Evolutionary conservation across 352 stramenopile genomes (phyloP), one percentile per base, ranked within the genome.

Genomic region (Globisporangium canariense): DNA sequence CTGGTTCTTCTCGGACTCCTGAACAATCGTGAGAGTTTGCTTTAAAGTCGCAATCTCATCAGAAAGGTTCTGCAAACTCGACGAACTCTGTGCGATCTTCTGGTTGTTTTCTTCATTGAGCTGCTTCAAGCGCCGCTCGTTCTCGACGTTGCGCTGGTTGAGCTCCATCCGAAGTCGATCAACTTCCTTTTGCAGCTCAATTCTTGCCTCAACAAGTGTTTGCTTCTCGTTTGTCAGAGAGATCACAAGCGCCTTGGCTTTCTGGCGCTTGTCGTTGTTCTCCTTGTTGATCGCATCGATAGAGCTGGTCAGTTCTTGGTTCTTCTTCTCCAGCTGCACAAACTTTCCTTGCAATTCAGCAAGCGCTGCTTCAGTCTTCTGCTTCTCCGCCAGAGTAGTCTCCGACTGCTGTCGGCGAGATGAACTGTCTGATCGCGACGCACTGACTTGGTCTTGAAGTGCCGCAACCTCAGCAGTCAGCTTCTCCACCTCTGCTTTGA

Each of bases 71-170:
- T 89, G 82, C 22, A 84, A 67, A 6, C 47, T 87, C 1, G 62
- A 57, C 2, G 77, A 65, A 9, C 65, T 83, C 54, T 84, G 75
- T 13, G 70, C 64, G 16, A 79, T 57, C 30, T 79, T 81, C 28
- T 86, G 78, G 52, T 73, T 81, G 45, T 66, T 83, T 38, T 91
- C 77, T 10, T 91, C 78, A 2, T 79, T 71, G 56, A 89, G 62
- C 57, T 88, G 70, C 64, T 88, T 88, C 28, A 88, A 45, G 7
- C 80, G 78, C 22, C 81, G 68, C 1, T 91, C 82, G 28, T 85
- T 89, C 40, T 91, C 82, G 20, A 88, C 78, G 69, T 91, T 89
- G 46, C 79, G 80, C 50, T 89, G 79, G 55, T 91, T 91, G 18
- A 91, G 70, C 58, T 91, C 82, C 79, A 88, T 91, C 20, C 82